Evolutionary conservation across 352 stramenopile species (phyloP).

Genomic region (Pythium volutum): DNA sequence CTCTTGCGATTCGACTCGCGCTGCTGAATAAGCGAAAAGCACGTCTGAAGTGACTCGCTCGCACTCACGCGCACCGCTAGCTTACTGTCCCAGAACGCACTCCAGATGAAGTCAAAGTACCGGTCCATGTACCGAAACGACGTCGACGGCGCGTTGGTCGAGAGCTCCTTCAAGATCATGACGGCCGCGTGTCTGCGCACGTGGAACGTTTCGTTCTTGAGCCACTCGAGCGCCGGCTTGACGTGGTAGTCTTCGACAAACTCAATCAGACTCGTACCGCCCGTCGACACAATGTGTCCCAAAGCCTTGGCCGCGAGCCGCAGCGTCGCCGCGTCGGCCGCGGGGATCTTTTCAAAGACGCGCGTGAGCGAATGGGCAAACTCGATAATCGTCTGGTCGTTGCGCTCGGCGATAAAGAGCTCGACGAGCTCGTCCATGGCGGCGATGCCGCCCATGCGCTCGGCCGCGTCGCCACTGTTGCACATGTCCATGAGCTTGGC

Average conservation of each 20-base stretch:
- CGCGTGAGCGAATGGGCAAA: slow-evolving; percentile 85
- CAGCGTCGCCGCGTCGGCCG: slow-evolving; percentile 65
- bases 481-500: slow-evolving; percentile 80
- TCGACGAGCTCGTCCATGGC: slow-evolving; percentile 89
- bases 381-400: slow-evolving; percentile 90
- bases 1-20: slow-evolving; percentile 86
- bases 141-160: slow-evolving; percentile 82
- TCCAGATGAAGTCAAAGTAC: slow-evolving; percentile 91
- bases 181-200: slow-evolving; percentile 80
- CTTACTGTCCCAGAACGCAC: slow-evolving; percentile 83
- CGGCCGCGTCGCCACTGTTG: slow-evolving; percentile 70
- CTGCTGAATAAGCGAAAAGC: slow-evolving; percentile 85
- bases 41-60: slow-evolving; percentile 80
- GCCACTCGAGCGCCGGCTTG: slow-evolving; percentile 82
- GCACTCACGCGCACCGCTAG: slow-evolving; percentile 75
- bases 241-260: slow-evolving; percentile 90
- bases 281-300: slow-evolving; percentile 85
- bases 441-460: slow-evolving; percentile 83
- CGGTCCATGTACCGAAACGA: slow-evolving; percentile 87
- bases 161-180: slow-evolving; percentile 86
- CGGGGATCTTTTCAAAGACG: slow-evolving; percentile 86
- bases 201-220: slow-evolving; percentile 89
- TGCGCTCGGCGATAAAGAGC: slow-evolving; percentile 85
- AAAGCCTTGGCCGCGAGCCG: slow-evolving; percentile 74
- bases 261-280: slow-evolving; percentile 83